These are phyloP conservation scores for Juglanconis juglandina DNA, from an alignment of 2,329 filamentous ascomycete species.

Conservation along the genomic window DNA sequence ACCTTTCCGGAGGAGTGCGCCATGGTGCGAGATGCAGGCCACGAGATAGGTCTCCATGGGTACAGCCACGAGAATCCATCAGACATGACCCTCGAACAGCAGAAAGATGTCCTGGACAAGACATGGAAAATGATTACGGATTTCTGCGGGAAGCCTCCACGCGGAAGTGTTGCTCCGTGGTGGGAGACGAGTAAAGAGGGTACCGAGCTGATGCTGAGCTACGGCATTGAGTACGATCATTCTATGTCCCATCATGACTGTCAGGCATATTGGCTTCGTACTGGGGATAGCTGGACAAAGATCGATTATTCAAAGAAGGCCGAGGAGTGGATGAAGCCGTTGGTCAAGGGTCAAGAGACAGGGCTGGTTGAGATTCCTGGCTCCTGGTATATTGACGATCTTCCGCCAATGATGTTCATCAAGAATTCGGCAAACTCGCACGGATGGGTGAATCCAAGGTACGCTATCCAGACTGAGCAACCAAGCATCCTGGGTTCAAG, in stretches of 20 bases:
- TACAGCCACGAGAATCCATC: constrained; percentile 37
- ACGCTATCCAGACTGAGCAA: constrained; percentile 24
- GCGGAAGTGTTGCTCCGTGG: constrained; percentile 69
- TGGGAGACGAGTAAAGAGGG: constrained; percentile 71
- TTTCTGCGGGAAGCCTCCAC: constrained; percentile 68
- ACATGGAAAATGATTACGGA: constrained; percentile 69
- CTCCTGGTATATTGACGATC: constrained; percentile 62
- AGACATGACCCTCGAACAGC: constrained; percentile 67
- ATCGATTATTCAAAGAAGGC: constrained; percentile 64
- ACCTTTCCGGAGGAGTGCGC: constrained; percentile 46
- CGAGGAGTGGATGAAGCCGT: constrained; percentile 62
- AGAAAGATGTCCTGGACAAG: constrained; percentile 71
- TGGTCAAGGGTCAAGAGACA: constrained; percentile 56
- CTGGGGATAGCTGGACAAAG: constrained; percentile 64
- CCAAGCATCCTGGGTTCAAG: background rate
- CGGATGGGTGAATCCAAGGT: constrained; percentile 53
- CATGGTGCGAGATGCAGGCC: constrained; percentile 42
- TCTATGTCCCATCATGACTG: constrained; percentile 65
- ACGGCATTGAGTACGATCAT: constrained; percentile 69
- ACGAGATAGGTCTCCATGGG: constrained; percentile 42
- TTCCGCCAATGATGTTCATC: constrained; percentile 71
- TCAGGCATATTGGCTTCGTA: constrained; percentile 60
- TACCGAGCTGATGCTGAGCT: constrained; percentile 59
- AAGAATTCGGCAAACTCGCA: constrained; percentile 64
- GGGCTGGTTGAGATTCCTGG: constrained; percentile 66